Evolutionary conservation across 2,329 filamentous ascomycete species (phyloP).

Genomic region (Septoria linicola): DNA sequence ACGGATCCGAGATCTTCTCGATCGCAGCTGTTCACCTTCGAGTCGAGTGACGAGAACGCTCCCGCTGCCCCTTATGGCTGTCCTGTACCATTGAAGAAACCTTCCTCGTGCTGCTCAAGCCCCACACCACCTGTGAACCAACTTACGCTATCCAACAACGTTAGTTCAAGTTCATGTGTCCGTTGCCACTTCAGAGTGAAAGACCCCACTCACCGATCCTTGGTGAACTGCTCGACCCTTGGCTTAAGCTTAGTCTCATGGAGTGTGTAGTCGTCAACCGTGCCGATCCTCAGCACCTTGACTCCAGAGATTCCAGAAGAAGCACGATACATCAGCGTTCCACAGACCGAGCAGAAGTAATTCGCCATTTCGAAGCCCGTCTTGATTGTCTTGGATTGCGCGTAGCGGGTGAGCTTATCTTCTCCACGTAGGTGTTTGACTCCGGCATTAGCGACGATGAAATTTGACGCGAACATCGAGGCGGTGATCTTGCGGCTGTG

Average conservation of each 20-base stretch:
- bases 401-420: slow-evolving; percentile 51
- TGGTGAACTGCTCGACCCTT: slow-evolving; percentile 51
- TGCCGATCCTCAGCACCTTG: slow-evolving; percentile 56
- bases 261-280: slow-evolving; percentile 61
- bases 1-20: too few species aligned
- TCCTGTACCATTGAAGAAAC: too few species aligned
- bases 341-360: slow-evolving; percentile 60
- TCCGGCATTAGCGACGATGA: slow-evolving; percentile 49
- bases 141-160: slow-evolving; percentile 44
- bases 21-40: too few species aligned
- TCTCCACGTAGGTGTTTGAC: slow-evolving; percentile 53
- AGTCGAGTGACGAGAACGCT: too few species aligned
- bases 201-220: slow-evolving; percentile 51
- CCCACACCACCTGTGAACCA: slow-evolving; percentile 18
- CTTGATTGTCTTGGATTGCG: slow-evolving; percentile 50
- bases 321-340: slow-evolving; percentile 59
- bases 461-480: slow-evolving; percentile 62
- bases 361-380: slow-evolving; percentile 58
- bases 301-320: slow-evolving; percentile 43
- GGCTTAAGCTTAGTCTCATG: slow-evolving; percentile 59
- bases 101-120: too few species aligned
- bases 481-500: slow-evolving; percentile 58
- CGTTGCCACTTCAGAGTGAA: too few species aligned
- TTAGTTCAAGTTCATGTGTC: too few species aligned
- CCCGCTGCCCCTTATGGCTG: too few species aligned